phyloP scores from a whole-genome alignment of 2,329 filamentous ascomycete species.

The Colletotrichum incanum region DNA sequence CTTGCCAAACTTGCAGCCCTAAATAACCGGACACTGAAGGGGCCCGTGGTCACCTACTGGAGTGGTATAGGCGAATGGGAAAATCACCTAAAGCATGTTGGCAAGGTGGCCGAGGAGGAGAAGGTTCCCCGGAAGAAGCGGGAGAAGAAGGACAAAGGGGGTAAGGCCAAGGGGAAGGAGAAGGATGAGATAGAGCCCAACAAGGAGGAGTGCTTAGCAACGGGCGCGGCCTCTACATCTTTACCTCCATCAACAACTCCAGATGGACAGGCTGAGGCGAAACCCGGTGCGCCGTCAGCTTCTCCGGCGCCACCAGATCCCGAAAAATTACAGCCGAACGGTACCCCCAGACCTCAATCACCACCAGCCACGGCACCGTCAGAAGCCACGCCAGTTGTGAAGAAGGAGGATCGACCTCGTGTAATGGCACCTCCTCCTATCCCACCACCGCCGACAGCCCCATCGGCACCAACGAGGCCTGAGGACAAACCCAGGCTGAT shows the following conservation, averaged over 20 bases:
- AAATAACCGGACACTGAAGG: conserved; percentile 88
- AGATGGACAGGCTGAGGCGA: conserved; percentile 11
- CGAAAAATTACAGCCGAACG: conserved; percentile 8
- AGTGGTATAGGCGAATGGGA: conserved; percentile 91
- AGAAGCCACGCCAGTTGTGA: conserved; percentile 12
- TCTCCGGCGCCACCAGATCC: conserved; percentile 10
- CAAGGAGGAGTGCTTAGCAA: conserved; percentile 35
- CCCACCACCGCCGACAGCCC: conserved; percentile 37
- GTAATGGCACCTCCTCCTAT: conserved; percentile 33
- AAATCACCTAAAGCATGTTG: conserved; percentile 80
- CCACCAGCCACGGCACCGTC: not conserved
- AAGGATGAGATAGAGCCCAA: conserved; percentile 46
- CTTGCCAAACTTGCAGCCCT: conserved; percentile 88
- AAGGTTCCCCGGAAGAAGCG: conserved; percentile 69
- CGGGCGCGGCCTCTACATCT: conserved; percentile 31
- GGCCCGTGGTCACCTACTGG: conserved; percentile 92
- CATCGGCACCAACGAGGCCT: conserved; percentile 49
- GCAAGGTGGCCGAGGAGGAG: conserved; percentile 76
- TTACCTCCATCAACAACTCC: conserved; percentile 6
- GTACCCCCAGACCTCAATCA: conserved; percentile 4
- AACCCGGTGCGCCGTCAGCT: not conserved
- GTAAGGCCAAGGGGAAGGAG: conserved; percentile 54
- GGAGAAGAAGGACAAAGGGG: conserved; percentile 64
- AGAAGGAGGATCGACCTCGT: conserved; percentile 32
- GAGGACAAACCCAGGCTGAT: conserved; percentile 42